Percentiles rank a stretch among this genome's conserved stretches.
Evolutionary conservation across 176 grass and related monocot species (phyloP).

Genomic region (Avena sativa): DNA sequence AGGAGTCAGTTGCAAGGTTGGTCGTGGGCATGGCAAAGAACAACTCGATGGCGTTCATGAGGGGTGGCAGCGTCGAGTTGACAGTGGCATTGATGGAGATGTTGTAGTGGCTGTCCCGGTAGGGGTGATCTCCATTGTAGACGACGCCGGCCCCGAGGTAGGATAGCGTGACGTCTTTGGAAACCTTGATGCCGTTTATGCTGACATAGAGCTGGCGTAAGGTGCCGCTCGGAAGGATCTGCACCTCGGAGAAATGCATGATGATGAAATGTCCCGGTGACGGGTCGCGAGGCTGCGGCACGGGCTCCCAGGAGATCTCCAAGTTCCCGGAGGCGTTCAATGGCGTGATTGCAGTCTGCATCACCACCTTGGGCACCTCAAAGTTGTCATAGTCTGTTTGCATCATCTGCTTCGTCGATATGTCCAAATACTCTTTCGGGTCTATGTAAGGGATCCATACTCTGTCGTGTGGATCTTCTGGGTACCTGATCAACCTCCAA

Average conservation of each 20-base stretch:
- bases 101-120: not conserved
- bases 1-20: not conserved
- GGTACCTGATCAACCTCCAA: conserved; percentile 46
- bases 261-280: not conserved
- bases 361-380: conserved; percentile 43
- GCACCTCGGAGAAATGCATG: conserved; percentile 49
- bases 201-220: conserved; percentile 50
- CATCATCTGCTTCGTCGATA: conserved; percentile 43
- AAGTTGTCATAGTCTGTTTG: not conserved
- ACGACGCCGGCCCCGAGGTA: conserved; percentile 11
- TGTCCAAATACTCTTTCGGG: not conserved
- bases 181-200: conserved; percentile 10
- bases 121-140: not conserved
- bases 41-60: conserved; percentile 55
- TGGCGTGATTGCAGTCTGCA: conserved; percentile 60
- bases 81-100: conserved; percentile 38
- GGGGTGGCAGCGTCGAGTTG: conserved; percentile 49
- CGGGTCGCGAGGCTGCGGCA: not conserved
- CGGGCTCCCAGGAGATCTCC: conserved; percentile 16
- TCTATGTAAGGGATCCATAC: conserved; percentile 8
- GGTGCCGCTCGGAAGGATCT: not conserved
- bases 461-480: conserved; percentile 46
- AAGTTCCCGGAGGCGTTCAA: conserved; percentile 41
- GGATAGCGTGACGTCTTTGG: not conserved
- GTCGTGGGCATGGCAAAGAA: not conserved